phyloP scores from a whole-genome alignment of 2,329 filamentous ascomycete species.

The Fusarium chuoi region DNA sequence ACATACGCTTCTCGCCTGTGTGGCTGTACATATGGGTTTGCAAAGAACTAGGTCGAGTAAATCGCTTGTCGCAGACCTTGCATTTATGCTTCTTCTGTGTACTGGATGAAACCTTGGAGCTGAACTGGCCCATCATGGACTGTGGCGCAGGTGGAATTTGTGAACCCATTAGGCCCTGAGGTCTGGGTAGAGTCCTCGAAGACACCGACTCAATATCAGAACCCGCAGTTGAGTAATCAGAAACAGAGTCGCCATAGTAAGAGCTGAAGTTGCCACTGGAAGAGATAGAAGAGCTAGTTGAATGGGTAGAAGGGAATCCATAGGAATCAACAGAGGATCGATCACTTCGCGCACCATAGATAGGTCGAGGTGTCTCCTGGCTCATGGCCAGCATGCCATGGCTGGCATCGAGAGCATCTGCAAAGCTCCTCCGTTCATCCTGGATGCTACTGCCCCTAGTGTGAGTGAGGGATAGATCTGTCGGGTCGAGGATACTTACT shows the following conservation, averaged over 20 bases:
- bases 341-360: conserved; percentile 77
- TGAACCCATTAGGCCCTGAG: conserved; percentile 70
- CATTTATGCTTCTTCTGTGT: conserved; percentile 99
- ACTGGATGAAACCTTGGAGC: conserved; percentile 93
- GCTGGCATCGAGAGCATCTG: conserved; percentile 90
- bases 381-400: conserved; percentile 96
- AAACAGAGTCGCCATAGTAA: conserved; percentile 89
- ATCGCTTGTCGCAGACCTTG: conserved; percentile 98
- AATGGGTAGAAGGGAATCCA: conserved; percentile 87
- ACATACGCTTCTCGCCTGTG: conserved; percentile 97
- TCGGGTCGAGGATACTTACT: conserved; percentile 69
- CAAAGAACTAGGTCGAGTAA: conserved; percentile 91
- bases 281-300: conserved; percentile 90
- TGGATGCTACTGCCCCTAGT: conserved; percentile 36
- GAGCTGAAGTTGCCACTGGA: conserved; percentile 81
- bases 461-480: conserved; percentile 14
- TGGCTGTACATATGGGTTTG: conserved; percentile 99
- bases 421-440: conserved; percentile 75
- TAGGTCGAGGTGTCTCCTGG: conserved; percentile 91
- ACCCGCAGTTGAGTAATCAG: conserved; percentile 90
- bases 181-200: conserved; percentile 85
- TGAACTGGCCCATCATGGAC: conserved; percentile 99
- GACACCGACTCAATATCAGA: conserved; percentile 86
- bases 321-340: conserved; percentile 87
- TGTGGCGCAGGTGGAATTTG: conserved; percentile 84